Base-by-base conservation (phyloP, 306 rosid species). In the Nissolia schottii region DNA sequence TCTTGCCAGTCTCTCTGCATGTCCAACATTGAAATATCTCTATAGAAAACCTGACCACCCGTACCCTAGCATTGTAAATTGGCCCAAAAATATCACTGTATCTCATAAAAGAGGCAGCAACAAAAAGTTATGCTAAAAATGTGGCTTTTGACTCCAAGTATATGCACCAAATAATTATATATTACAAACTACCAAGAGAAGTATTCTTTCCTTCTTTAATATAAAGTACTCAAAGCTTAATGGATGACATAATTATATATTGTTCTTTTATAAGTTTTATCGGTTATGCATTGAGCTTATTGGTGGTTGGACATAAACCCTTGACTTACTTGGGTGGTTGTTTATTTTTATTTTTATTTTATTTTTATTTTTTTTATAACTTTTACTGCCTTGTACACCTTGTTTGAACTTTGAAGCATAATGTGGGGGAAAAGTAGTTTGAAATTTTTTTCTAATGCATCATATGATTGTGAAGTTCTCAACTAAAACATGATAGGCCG, bases 401-500 rank as follows among this genome's bases (percentile, higher is more conserved):
- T 60, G 29, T 27, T 74, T 48, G 27, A 37, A 46, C 11, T 31
- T 5, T 25, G 11, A 69, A 53, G 54, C 41, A 45, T 51, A 66
- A 22, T 28, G 40, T 20, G 67, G 28, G 19, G 14, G 19, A n/a
- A 14, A 27, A 16, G 7, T 28, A 38, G 43, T 43, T 28, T 11
- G 37, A 49, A 3, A 40, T 22, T 56, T 0, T 16, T 19, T 4
- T 19, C 64, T 40, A 19, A 74, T 27, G 29, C 16, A 13, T 50
- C 49, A n/a, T 67, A 35, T 83, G 80, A 76, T 60, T 46, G 68
- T 74, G 81, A 79, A 56, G 57, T n/a, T 53, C 76, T 38, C 6
- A 6, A 41, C 55, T 80, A 67, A 71, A 43, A 63, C 63, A 48
- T 86, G 78, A 27, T 70, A 91, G 97, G 97, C 97, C 22, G 97